Conservation (phyloP, 495 filamentous ascomycete genomes). For the Neurospora discreta region DNA sequence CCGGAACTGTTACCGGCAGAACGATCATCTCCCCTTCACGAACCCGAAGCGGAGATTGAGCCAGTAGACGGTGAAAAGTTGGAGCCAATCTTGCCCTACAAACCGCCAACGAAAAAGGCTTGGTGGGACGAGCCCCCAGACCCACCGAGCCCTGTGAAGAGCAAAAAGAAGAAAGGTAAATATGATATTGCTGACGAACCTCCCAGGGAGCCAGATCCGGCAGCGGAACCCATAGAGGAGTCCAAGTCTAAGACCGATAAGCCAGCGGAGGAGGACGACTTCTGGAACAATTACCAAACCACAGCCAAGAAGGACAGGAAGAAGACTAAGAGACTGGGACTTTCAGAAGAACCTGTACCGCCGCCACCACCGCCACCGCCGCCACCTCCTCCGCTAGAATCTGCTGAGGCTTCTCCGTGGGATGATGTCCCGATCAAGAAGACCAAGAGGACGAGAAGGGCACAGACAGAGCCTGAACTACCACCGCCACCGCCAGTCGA, state of each 20-base stretch:
- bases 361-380: background rate
- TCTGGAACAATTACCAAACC: conserved; percentile 2
- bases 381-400: background rate
- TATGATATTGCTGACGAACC: conserved; percentile 4
- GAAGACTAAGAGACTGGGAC: conserved; percentile 3
- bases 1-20: background rate
- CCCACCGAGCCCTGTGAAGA: conserved; percentile 5
- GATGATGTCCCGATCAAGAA: background rate
- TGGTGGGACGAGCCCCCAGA: background rate
- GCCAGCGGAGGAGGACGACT: conserved; percentile 13
- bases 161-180: conserved; percentile 18
- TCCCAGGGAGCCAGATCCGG: conserved; percentile 10
- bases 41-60: background rate
- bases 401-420: background rate
- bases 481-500: conserved; percentile 10
- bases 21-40: background rate
- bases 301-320: conserved; percentile 7
- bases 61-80: conserved; percentile 1
- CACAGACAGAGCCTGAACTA: conserved; percentile 8
- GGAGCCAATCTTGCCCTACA: conserved; percentile 1
- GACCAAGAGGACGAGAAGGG: conserved; percentile 14
- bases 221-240: conserved; percentile 11
- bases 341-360: background rate
- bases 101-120: background rate
- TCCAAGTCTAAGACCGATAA: conserved; percentile 15